phyloP scores from a whole-genome alignment of 768 basidiomycete genomes.

The Rhizopogon sp. region DNA sequence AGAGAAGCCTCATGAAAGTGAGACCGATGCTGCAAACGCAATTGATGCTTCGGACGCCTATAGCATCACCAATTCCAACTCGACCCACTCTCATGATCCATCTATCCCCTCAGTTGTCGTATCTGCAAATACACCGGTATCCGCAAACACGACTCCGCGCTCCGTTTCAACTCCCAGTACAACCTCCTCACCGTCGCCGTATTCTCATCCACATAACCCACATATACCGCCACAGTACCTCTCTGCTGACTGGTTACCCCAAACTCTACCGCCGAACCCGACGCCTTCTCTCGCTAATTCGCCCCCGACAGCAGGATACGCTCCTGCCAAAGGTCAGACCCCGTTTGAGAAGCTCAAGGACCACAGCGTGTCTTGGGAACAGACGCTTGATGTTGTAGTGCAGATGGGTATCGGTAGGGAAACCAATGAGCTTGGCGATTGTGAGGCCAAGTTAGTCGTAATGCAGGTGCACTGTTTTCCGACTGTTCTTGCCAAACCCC shows the following conservation, averaged over 20 bases:
- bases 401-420: conserved; percentile 59
- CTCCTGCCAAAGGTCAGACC: conserved; percentile 56
- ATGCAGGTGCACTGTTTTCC: conserved; percentile 37
- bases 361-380: conserved; percentile 61
- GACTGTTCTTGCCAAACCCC: background rate
- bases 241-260: conserved; percentile 22
- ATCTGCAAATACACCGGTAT: conserved; percentile 15
- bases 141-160: conserved; percentile 7
- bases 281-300: conserved; percentile 3
- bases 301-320: conserved; percentile 10
- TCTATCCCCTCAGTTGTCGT: conserved; percentile 23
- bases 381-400: conserved; percentile 50
- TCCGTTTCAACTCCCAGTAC: conserved; percentile 19
- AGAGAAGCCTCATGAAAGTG: conserved; percentile 1
- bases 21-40: conserved; percentile 16
- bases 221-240: conserved; percentile 15
- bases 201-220: conserved; percentile 2
- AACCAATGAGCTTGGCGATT: conserved; percentile 39
- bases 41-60: conserved; percentile 24
- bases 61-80: conserved; percentile 23
- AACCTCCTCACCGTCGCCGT: conserved; percentile 13
- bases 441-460: conserved; percentile 61
- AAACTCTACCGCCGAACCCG: background rate
- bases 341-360: conserved; percentile 54
- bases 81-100: conserved; percentile 12